Evolutionary conservation across 352 stramenopile species (phyloP), one percentile per base, ranked within the genome.

Genomic region (Phytophthora crassamura): DNA sequence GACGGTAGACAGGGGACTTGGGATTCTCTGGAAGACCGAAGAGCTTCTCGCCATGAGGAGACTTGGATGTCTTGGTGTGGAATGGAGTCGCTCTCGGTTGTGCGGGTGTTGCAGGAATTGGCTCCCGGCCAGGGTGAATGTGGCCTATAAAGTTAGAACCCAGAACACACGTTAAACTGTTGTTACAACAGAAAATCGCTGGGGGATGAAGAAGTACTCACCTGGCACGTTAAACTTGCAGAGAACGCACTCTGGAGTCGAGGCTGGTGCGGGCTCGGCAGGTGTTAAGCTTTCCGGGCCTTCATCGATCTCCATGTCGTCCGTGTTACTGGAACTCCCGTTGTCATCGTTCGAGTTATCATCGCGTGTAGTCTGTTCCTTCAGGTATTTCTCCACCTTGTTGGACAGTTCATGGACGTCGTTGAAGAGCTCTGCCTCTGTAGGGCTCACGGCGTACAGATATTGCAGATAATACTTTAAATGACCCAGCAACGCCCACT

Each of bases 171-270:
- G 11, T 46, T 34, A 43, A 47, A 39, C 18, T 9, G 18, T 16
- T 6, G 39, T 34, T 6, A 8, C 14, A 32, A 16, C 34, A 11
- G 20, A 33, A 7, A 48, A 15, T 42, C 12, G 43, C 4, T 25
- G 3, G n/a, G n/a, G n/a, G n/a, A n/a, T 18, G 4, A 22, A 11
- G 7, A 11, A 38, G 36, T 8, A 36, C 57, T 46, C 69, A 86
- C 85, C 86, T 51, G 84, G 59, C 8, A 94, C 86, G 22, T 91
- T 89, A 69, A 79, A 94, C 55, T 93, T 90, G 74, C 86, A 94
- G 39, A 94, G 41, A 4, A 94, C 78, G 46, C 86, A 94, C 2
- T 77, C 59, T 28, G 55, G 50, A 20, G 64, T 36, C 12, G 64
- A 10, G 28, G 59, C 12, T n/a, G 63, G 57, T 53, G 33, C 10